Conservation (phyloP, 768 basidiomycete genomes). For the Cystofilobasidium bisporidii region DNA sequence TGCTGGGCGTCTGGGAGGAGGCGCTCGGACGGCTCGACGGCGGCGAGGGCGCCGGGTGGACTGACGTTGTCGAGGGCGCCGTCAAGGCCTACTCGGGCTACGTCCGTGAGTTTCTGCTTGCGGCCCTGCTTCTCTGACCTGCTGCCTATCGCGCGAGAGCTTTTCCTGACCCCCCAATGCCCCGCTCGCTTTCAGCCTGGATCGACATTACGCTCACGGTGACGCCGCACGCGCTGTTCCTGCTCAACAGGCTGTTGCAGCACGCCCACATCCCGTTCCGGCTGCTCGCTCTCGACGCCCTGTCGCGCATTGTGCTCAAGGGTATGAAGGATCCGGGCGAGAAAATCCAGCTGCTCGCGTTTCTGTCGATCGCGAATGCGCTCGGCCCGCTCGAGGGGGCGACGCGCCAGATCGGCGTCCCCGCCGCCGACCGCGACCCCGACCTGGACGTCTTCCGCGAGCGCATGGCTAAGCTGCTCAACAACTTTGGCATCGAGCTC, state of each 20-base stretch:
- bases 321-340: constrained; percentile 84
- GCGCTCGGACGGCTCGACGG: constrained; percentile 41
- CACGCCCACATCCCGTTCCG: constrained; percentile 62
- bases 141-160: neutral
- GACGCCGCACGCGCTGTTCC: constrained; percentile 73
- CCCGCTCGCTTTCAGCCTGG: constrained; percentile 60
- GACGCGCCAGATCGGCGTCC: constrained; percentile 59
- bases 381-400: constrained; percentile 63
- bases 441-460: constrained; percentile 83
- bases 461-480: constrained; percentile 72
- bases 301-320: constrained; percentile 77
- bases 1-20: constrained; percentile 70
- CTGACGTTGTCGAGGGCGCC: constrained; percentile 83
- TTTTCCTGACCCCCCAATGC: neutral
- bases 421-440: constrained; percentile 55
- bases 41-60: constrained; percentile 49
- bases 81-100: constrained; percentile 85
- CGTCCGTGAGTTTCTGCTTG: constrained; percentile 58
- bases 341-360: constrained; percentile 79
- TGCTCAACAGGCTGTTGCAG: constrained; percentile 73
- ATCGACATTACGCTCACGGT: constrained; percentile 94
- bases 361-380: constrained; percentile 73
- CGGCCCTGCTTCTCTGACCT: neutral
- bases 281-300: constrained; percentile 66
- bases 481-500: constrained; percentile 70